Conservation (phyloP, 805 yeast genomes). For the Starmerella apis region DNA sequence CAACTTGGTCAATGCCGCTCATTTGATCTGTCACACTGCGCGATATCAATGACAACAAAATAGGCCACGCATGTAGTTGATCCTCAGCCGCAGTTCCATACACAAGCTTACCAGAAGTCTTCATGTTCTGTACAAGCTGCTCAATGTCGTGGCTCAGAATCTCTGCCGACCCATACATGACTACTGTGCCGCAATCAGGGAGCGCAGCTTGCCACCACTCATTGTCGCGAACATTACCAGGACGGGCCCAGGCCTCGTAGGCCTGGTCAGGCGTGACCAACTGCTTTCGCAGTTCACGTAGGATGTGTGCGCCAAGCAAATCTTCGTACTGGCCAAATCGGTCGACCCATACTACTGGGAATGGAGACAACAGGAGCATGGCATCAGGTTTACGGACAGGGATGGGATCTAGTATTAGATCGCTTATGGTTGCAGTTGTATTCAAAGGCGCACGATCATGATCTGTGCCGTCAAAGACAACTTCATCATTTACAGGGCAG, state of each 20-base stretch:
- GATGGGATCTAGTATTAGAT: neutral
- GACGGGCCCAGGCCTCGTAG: constrained; percentile 14
- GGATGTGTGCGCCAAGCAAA: constrained; percentile 5
- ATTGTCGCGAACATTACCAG: constrained; percentile 24
- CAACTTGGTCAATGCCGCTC: constrained; percentile 34
- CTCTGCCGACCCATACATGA: constrained; percentile 40
- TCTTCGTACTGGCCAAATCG: constrained; percentile 17
- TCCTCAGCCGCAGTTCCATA: constrained; percentile 32
- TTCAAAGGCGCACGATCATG: too few relatives aligned
- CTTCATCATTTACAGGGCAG: too few relatives aligned
- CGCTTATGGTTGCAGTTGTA: neutral
- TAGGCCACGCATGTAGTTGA: constrained; percentile 43
- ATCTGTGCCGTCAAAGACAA: too few relatives aligned
- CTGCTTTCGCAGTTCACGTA: constrained; percentile 9
- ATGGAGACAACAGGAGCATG: constrained; percentile 32
- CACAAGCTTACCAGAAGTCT: constrained; percentile 27
- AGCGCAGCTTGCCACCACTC: constrained; percentile 36
- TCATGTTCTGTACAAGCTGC: constrained; percentile 28
- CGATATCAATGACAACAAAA: constrained; percentile 36
- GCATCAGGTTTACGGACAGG: constrained; percentile 28
- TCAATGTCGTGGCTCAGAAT: constrained; percentile 34
- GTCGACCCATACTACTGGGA: constrained; percentile 21
- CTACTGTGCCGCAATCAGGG: constrained; percentile 36
- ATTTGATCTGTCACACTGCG: constrained; percentile 38
- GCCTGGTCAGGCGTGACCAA: constrained; percentile 7